Conservation (phyloP, 2,329 filamentous ascomycete genomes). For the Ustilaginoidea virens region DNA sequence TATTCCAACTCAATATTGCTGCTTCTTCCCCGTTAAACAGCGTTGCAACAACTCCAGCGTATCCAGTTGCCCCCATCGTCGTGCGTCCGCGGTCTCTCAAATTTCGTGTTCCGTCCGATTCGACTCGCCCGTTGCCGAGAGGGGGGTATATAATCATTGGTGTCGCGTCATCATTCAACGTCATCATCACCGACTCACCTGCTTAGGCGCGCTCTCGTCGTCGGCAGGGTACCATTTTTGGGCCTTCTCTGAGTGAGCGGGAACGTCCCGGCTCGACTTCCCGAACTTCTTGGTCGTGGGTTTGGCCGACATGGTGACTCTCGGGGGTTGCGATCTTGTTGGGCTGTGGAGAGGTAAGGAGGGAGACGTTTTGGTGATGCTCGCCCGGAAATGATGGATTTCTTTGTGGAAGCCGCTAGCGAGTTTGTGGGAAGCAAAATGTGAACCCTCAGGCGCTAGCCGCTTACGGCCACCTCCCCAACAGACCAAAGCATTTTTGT, state of each 20-base stretch:
- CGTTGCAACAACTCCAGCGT: no score
- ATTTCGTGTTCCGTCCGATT: no score
- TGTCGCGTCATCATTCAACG: conserved; percentile 7
- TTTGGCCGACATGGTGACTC: conserved; percentile 59
- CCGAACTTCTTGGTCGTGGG: conserved; percentile 87
- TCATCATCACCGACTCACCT: conserved; percentile 53
- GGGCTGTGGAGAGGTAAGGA: conserved; percentile 19
- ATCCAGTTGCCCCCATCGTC: no score
- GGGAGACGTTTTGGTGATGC: conserved; percentile 20
- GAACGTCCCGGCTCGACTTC: conserved; percentile 87
- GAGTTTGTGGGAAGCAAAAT: conserved; percentile 29
- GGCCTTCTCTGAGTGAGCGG: conserved; percentile 77
- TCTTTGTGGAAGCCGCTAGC: conserved; percentile 25
- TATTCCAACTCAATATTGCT: no score
- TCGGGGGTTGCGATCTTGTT: conserved; percentile 25
- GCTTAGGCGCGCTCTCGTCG: conserved; percentile 77
- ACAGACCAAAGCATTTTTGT: no score
- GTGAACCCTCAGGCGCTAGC: conserved; percentile 26
- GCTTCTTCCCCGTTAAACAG: no score
- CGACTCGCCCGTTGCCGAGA: no score
- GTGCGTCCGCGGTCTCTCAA: no score
- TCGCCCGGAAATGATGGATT: conserved; percentile 25
- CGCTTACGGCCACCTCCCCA: conserved; percentile 14
- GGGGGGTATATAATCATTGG: no score
- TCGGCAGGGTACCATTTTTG: conserved; percentile 98